Evolutionary conservation across 2,329 filamentous ascomycete species (phyloP).

Genomic region (Sarocladium oryzae): DNA sequence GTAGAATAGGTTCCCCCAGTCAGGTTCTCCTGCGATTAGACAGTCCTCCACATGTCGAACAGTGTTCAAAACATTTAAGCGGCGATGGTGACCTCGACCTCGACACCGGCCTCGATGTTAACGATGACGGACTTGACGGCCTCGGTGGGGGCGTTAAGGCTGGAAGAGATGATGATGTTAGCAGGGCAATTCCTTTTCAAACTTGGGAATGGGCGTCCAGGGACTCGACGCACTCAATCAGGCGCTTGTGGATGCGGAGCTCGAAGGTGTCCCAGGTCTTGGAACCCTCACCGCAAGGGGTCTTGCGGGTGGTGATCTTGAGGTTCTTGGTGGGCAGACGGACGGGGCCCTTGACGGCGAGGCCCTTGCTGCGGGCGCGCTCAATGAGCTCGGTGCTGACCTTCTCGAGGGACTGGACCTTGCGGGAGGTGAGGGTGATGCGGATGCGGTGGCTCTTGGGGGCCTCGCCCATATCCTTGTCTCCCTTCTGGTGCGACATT

Average conservation of each 20-base stretch:
- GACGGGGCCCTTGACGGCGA: conserved; percentile 97
- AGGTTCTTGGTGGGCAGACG: conserved; percentile 96
- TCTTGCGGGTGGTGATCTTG: conserved; percentile 97
- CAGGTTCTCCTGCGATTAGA: not conserved
- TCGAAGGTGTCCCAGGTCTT: conserved; percentile 99
- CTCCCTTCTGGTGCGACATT: conserved; percentile 70
- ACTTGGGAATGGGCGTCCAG: too few species aligned
- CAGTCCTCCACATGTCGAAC: not conserved
- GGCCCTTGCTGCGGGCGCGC: conserved; percentile 96
- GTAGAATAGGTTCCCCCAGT: not conserved
- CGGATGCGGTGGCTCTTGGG: conserved; percentile 97
- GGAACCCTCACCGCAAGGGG: conserved; percentile 97
- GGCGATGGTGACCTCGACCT: conserved; percentile 89
- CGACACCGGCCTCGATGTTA: conserved; percentile 90
- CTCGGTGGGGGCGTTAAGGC: conserved; percentile 94
- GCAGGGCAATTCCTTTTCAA: not conserved
- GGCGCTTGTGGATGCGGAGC: conserved; percentile 99
- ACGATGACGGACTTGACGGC: conserved; percentile 95
- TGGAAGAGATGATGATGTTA: conserved; percentile 25
- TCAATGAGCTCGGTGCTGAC: conserved; percentile 98
- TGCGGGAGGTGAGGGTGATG: conserved; percentile 93
- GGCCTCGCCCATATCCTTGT: conserved; percentile 89
- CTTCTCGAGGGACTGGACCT: conserved; percentile 94
- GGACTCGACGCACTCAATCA: conserved; percentile 68
- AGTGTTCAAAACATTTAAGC: conserved; percentile 46